Base-by-base conservation (phyloP, 108 stramenopile species). In the Fistulifera pelliculosa region DNA sequence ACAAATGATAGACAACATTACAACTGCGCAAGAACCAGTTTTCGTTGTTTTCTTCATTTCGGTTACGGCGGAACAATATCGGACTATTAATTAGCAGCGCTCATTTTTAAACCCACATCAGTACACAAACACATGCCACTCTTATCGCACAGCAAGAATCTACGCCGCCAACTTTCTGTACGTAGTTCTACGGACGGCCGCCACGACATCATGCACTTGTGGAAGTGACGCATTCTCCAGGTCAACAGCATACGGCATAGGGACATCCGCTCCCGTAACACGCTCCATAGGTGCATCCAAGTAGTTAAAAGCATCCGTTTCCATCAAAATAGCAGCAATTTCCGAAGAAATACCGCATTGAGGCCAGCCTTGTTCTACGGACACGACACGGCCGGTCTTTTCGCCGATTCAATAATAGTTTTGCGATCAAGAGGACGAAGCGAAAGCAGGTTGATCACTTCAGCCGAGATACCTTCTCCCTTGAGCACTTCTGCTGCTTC, bases 261-360 rank as follows among this genome's bases (percentile, higher is more conserved):
- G 99, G 47, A 99, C 93, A 79, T 99, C 99, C 2, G 96, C 99
- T 58, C 95, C 96, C 18, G 93, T 94, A 49, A 99, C 85, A 47
- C 98, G 85, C 60, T 97, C 94, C 71, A 94, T 73, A 25, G 98
- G 98, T 4, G 98, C 98, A 83, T 99, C 98, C 71, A 99, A 77
- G 80, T 94, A 96, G 76, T 99, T 97, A 58, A 99, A 99, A 22
- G 95, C 94, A 60, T 96, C 95, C 14, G 91, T 78, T 76, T 98
- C 97, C 80, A 92, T 89, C 57, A 97, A 63, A 62, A 94, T 78
- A 60, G 94, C 95, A 38, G 90, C 85, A 76, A 99, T 97, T 62
- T 99, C 98, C 8, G 96, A 87, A 27, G 94, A 92, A 52, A 99
- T 81, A 47, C 98, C 98, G 58, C 90, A 91, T 73, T 99, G 98